A percentile compares a stretch with the other conserved stretches of the same genome.
These are phyloP conservation scores for Aspergillus neoniger DNA, from an alignment of 2,329 filamentous ascomycete genomes.

Conservation along the genomic window DNA sequence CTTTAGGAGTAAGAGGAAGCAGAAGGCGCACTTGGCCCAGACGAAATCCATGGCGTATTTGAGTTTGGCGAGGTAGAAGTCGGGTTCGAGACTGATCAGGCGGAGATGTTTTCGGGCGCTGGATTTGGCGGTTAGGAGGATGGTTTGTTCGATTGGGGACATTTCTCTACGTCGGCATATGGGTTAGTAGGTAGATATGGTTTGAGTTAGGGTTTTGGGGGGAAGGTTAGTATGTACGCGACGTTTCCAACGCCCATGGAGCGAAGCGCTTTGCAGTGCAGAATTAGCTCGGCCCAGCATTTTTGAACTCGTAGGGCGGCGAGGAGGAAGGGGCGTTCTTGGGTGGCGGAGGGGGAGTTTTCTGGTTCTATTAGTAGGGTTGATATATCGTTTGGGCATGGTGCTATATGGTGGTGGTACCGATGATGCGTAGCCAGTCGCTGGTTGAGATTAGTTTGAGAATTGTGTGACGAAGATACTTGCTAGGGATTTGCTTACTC, in stretches of 20 bases:
- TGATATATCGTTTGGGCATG: not conserved
- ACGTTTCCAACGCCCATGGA: slow-evolving; percentile 54
- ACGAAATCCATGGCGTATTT: slow-evolving; percentile 60
- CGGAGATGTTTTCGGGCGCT: slow-evolving; percentile 55
- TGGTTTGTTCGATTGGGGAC: slow-evolving; percentile 50
- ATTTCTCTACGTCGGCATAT: slow-evolving; percentile 40
- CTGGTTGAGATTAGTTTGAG: slow-evolving; percentile 21
- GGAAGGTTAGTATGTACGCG: slow-evolving; percentile 29
- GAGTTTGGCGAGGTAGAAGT: slow-evolving; percentile 53
- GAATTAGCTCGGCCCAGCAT: slow-evolving; percentile 57
- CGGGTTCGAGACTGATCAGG: slow-evolving; percentile 49
- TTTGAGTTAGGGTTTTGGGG: not conserved
- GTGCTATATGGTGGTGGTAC: slow-evolving; percentile 18
- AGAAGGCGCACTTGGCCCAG: slow-evolving; percentile 61
- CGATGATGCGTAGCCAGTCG: slow-evolving; percentile 41
- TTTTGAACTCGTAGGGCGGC: slow-evolving; percentile 55
- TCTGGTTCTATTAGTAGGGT: slow-evolving; percentile 17
- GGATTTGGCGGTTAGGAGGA: slow-evolving; percentile 54
- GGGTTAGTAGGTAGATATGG: not conserved
- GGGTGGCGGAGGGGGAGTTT: slow-evolving; percentile 28
- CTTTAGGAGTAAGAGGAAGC: slow-evolving; percentile 57
- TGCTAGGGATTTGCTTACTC: slow-evolving; percentile 28
- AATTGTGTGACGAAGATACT: not conserved
- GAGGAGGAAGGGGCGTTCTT: slow-evolving; percentile 42
- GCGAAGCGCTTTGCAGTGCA: slow-evolving; percentile 54